Evolutionary conservation across 1,284 basidiomycete species (phyloP), one percentile per base, ranked within the genome.

Genomic region (Cryptococcus deneoformans): DNA sequence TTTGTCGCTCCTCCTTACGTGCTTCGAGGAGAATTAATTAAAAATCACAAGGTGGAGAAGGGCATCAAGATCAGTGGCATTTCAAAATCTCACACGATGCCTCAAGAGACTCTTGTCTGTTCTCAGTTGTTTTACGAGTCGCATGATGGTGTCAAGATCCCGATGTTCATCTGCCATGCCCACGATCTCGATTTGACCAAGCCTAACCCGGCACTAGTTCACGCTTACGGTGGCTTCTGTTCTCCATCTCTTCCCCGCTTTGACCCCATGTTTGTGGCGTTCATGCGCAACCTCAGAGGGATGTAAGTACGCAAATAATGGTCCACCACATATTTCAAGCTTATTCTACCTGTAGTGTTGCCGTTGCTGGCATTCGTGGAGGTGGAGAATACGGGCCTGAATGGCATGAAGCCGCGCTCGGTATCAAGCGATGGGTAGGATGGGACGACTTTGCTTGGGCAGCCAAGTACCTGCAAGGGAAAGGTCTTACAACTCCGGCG

Each of bases 1-100:
- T 64, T 53, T 37, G 60, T 64, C 9, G 59, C 62, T n/a, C 60
- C 62, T 16, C 56, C 62, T 10, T 64, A 64, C 56, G 57, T 61
- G 34, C 48, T 64, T 5, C 14, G 36, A 8, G 62, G 62, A 8
- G 34, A 42, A 16, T 11, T 64, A 10, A 36, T 48, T 7, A 10
- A 39, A 10, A 43, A 52, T 11, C 16, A 24, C 5, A 20, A 29
- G 5, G 52, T 40, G 34, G 54, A 20, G 12, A 40, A 46, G 12
- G 57, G 59, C 34, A 53, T 64, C 35, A 50, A 57, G 42, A 54
- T 63, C n/a, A 56, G 46, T 24, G 37, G 54, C 29, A 47, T 63
- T 24, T 47, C 49, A 14, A 24, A 9, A 11, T 20, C 39, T 11
- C n/a, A 48, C 12, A 10, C 52, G 14, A 38, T 37, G 10, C 29